Percentiles rank a stretch among this genome's conserved stretches.
These are phyloP conservation scores for Calonectria hawksworthii DNA, from an alignment of 2,329 filamentous ascomycete genomes.

Conservation along the genomic window DNA sequence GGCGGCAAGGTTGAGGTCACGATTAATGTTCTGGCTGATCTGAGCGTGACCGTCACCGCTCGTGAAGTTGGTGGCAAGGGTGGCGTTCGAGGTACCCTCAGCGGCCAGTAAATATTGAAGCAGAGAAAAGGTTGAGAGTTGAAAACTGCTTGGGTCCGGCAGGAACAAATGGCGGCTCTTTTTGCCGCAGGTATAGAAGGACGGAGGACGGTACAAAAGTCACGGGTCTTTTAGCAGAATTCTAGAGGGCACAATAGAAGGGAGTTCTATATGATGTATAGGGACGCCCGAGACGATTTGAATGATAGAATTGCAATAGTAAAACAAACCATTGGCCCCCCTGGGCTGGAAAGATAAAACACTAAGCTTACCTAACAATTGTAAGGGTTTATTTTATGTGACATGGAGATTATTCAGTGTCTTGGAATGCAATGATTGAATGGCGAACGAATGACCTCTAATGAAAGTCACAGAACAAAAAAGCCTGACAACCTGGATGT, in stretches of 20 bases:
- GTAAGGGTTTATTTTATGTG: neutral
- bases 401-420: too few species aligned
- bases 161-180: conserved; percentile 29
- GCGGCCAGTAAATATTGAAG: conserved; percentile 38
- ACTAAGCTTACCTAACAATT: neutral
- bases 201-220: conserved; percentile 38
- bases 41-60: conserved; percentile 83
- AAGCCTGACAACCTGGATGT: too few species aligned
- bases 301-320: conserved; percentile 38
- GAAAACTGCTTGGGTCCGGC: conserved; percentile 2
- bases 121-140: neutral
- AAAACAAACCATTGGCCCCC: neutral
- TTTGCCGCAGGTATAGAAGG: conserved; percentile 29
- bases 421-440: too few species aligned
- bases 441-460: too few species aligned
- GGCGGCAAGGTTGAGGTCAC: conserved; percentile 93
- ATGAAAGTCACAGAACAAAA: too few species aligned
- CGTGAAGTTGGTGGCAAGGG: conserved; percentile 91
- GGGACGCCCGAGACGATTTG: conserved; percentile 41
- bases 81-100: conserved; percentile 77
- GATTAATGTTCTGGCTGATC: conserved; percentile 86
- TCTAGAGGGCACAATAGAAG: conserved; percentile 45
- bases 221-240: conserved; percentile 43
- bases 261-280: conserved; percentile 20
- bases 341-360: neutral